These are phyloP conservation scores for Prunella vulgaris DNA, from an alignment of 257 asterid species.

Conservation along the genomic window DNA sequence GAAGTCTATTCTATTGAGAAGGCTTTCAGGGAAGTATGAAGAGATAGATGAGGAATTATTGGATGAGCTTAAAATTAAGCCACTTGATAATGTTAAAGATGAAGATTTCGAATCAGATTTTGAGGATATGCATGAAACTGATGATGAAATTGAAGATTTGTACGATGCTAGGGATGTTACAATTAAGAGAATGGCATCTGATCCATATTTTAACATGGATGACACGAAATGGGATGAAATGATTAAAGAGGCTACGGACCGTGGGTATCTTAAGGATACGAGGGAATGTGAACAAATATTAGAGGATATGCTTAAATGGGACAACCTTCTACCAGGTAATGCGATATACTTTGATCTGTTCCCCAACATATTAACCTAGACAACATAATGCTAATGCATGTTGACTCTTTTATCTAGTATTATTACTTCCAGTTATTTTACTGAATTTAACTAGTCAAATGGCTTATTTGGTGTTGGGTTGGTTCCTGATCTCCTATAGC, in stretches of 20 bases:
- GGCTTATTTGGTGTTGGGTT: conserved; percentile 1
- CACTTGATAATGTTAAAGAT: conserved; percentile 50
- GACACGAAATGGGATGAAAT: conserved; percentile 78
- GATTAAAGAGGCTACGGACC: conserved; percentile 58
- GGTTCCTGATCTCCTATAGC: neutral
- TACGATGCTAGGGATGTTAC: conserved; percentile 54
- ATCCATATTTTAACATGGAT: conserved; percentile 60
- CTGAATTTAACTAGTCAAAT: conserved; percentile 6
- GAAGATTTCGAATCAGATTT: conserved; percentile 62
- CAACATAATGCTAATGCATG: neutral
- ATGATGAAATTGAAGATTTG: conserved; percentile 71
- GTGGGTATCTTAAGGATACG: conserved; percentile 61
- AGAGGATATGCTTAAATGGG: conserved; percentile 89
- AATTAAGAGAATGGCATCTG: conserved; percentile 39
- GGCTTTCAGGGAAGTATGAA: conserved; percentile 49
- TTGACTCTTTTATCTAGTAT: neutral
- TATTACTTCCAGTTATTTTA: neutral
- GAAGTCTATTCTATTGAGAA: conserved; percentile 53
- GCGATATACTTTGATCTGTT: conserved; percentile 13
- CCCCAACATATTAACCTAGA: conserved; percentile 5
- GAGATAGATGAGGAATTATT: conserved; percentile 65
- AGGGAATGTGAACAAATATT: conserved; percentile 71
- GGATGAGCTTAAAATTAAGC: conserved; percentile 48
- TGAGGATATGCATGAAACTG: conserved; percentile 44
- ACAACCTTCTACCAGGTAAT: conserved; percentile 84